phyloP scores from a whole-genome alignment of 1,139 yeast species.

The Hansenula sp. region DNA sequence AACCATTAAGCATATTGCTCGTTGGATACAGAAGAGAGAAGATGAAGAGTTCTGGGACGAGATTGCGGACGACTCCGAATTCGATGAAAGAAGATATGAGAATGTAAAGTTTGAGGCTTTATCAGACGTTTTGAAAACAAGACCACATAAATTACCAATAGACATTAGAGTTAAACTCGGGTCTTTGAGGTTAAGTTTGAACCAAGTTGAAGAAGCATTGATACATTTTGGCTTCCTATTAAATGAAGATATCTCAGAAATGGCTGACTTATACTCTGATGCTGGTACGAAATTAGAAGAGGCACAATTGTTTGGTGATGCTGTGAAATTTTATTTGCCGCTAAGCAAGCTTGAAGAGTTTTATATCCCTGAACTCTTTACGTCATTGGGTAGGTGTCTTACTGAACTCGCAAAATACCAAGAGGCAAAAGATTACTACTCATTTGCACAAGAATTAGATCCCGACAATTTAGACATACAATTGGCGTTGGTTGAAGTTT shows the following conservation, averaged over 20 bases:
- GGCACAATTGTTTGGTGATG: conserved; percentile 67
- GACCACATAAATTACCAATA: conserved; percentile 60
- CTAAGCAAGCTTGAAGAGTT: conserved; percentile 48
- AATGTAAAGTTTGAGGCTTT: conserved; percentile 37
- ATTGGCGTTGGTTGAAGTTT: conserved; percentile 77
- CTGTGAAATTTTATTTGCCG: conserved; percentile 59
- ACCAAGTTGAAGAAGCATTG: conserved; percentile 66
- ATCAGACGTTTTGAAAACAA: conserved; percentile 33
- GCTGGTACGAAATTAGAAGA: conserved; percentile 75
- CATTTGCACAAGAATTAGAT: conserved; percentile 50
- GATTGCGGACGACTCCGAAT: conserved; percentile 71
- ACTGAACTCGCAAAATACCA: conserved; percentile 67
- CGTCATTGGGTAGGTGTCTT: conserved; percentile 73
- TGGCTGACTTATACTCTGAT: conserved; percentile 69
- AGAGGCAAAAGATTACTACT: conserved; percentile 66
- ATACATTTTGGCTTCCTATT: conserved; percentile 60
- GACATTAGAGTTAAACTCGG: conserved; percentile 86
- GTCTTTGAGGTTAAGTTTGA: conserved; percentile 61
- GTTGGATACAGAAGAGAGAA: conserved; percentile 79
- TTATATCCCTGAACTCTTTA: conserved; percentile 47
- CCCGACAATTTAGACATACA: conserved; percentile 70
- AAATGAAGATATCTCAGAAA: conserved; percentile 52
- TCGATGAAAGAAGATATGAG: conserved; percentile 61
- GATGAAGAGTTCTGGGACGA: conserved; percentile 86
- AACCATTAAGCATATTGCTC: conserved; percentile 63